A percentile compares a stretch with the other conserved stretches of the same genome.
These are phyloP conservation scores for Heterobasidion parviporum DNA, from an alignment of 1,284 basidiomycete species.

Conservation along the genomic window DNA sequence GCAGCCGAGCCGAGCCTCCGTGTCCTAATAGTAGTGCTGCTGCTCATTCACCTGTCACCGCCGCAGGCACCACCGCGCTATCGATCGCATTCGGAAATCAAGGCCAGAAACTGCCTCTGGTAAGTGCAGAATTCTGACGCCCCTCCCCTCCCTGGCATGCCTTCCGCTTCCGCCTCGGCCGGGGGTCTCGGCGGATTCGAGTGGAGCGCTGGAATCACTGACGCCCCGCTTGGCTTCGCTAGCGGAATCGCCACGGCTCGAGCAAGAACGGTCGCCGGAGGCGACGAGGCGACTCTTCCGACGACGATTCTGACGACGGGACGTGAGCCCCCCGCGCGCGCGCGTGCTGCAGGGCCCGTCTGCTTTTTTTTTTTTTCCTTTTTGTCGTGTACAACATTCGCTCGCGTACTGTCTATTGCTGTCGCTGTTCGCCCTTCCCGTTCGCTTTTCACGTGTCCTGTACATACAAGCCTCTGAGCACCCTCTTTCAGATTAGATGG, in stretches of 20 bases:
- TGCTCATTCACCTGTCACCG: background rate
- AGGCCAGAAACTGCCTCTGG: constrained; percentile 84
- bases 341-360: background rate
- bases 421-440: background rate
- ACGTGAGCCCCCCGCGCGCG: constrained; percentile 12
- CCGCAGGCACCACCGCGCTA: constrained; percentile 76
- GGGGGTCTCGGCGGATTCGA: no score
- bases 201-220: no score
- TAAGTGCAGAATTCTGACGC: constrained; percentile 26
- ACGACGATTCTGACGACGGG: constrained; percentile 36
- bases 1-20: background rate
- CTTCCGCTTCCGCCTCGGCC: background rate
- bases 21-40: background rate
- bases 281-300: constrained; percentile 36
- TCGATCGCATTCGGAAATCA: constrained; percentile 89
- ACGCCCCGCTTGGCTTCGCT: background rate
- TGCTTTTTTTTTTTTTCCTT: background rate
- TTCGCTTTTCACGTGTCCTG: background rate
- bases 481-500: no score
- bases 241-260: constrained; percentile 66
- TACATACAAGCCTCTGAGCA: background rate
- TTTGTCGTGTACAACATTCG: background rate
- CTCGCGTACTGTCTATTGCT: background rate
- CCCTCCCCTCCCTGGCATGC: no score
- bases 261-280: constrained; percentile 40